phyloP scores from a whole-genome alignment of 352 stramenopile species.

The Aphanomyces astaci region DNA sequence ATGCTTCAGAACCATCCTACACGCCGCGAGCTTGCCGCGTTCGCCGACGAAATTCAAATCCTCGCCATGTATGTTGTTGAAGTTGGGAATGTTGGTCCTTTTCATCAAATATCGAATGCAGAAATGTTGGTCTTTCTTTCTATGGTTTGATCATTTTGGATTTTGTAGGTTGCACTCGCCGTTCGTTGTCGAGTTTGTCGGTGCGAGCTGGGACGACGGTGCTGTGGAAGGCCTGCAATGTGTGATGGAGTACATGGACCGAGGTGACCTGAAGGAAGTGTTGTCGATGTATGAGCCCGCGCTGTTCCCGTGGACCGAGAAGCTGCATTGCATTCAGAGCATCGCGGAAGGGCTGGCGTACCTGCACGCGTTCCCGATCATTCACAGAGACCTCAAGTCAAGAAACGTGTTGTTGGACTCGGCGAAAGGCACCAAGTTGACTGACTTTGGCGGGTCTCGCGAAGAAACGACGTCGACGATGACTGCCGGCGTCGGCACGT shows the following conservation, averaged over 20 bases:
- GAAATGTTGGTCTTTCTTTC: too few species aligned
- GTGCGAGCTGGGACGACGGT: background rate
- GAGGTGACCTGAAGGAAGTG: conserved; percentile 9
- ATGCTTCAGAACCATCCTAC: background rate
- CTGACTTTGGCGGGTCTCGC: background rate
- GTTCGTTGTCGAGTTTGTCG: conserved; percentile 16
- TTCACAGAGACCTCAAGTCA: conserved; percentile 4
- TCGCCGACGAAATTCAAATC: background rate
- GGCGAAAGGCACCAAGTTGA: background rate
- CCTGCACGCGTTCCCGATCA: background rate
- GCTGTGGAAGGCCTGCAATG: background rate
- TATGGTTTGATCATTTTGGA: too few species aligned
- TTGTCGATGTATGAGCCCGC: background rate
- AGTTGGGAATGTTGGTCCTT: background rate
- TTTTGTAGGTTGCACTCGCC: conserved; percentile 30
- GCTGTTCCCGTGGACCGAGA: conserved; percentile 15
- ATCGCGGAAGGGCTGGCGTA: conserved; percentile 11
- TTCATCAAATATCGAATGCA: background rate
- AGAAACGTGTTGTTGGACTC: background rate
- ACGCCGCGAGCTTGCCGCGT: background rate
- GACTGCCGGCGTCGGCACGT: background rate
- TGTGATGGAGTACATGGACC: conserved; percentile 14
- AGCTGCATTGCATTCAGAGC: conserved; percentile 16
- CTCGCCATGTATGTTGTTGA: background rate
- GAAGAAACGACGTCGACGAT: background rate